Percentiles rank a stretch among this genome's conserved stretches.
These are phyloP conservation scores for Aspergillus niger DNA, from an alignment of 2,329 filamentous ascomycete genomes.

Conservation along the genomic window DNA sequence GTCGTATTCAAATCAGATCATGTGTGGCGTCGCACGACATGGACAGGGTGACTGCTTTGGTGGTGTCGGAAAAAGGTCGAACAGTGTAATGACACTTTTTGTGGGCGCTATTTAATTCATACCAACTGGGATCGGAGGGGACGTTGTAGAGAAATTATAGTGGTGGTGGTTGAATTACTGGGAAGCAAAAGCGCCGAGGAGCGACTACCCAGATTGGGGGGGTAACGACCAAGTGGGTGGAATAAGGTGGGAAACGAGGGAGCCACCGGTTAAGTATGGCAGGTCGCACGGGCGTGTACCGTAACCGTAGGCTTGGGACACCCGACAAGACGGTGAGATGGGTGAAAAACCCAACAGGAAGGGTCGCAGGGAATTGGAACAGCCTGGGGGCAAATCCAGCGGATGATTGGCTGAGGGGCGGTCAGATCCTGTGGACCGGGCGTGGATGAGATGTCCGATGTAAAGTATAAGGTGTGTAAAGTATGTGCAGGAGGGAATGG, in stretches of 20 bases:
- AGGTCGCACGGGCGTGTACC: slow-evolving; percentile 24
- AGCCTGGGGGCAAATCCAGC: slow-evolving; percentile 7
- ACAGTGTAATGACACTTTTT: background rate
- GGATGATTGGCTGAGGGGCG: slow-evolving; percentile 25
- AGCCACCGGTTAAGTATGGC: slow-evolving; percentile 14
- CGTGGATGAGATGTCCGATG: slow-evolving; percentile 5
- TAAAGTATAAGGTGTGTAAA: background rate
- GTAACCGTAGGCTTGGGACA: slow-evolving; percentile 29
- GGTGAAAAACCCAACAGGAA: slow-evolving; percentile 17
- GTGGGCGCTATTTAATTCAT: background rate
- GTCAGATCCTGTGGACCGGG: slow-evolving; percentile 24
- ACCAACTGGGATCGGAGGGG: background rate
- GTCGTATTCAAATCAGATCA: background rate
- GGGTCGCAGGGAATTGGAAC: slow-evolving; percentile 15
- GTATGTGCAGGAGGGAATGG: background rate
- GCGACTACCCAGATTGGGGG: background rate
- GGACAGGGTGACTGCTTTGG: background rate
- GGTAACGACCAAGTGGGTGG: background rate
- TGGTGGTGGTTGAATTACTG: background rate
- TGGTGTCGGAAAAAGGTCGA: background rate
- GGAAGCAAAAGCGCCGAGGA: background rate
- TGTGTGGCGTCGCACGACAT: background rate
- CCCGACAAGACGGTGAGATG: slow-evolving; percentile 25
- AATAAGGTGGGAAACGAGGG: slow-evolving; percentile 1
- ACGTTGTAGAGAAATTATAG: background rate